These are phyloP conservation scores for Leucocoprinus birnbaumii DNA, from an alignment of 768 basidiomycete genomes.

Conservation along the genomic window DNA sequence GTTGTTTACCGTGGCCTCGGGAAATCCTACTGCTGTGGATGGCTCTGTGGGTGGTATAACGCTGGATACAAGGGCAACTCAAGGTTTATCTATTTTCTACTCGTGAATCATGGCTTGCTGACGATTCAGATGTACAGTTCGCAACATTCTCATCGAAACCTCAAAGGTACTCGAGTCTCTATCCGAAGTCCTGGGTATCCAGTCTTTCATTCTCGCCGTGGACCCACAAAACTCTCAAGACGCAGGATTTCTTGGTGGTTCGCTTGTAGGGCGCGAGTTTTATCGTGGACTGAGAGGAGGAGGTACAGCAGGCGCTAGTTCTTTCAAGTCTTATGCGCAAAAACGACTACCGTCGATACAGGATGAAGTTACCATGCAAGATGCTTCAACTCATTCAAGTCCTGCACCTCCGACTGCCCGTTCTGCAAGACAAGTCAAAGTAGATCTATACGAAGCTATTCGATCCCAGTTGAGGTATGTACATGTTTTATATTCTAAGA, in stretches of 20 bases:
- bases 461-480: slow-evolving; percentile 53
- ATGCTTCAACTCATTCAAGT: slow-evolving; percentile 10
- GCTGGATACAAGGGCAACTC: neutral
- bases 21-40: too few species aligned
- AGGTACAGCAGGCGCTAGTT: slow-evolving; percentile 52
- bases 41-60: neutral
- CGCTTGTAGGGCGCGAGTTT: slow-evolving; percentile 57
- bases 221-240: slow-evolving; percentile 46
- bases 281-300: slow-evolving; percentile 62
- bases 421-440: slow-evolving; percentile 37
- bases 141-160: slow-evolving; percentile 41
- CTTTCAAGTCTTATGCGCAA: slow-evolving; percentile 48
- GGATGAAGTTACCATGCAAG: neutral
- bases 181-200: slow-evolving; percentile 43
- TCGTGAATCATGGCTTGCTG: neutral
- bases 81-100: neutral
- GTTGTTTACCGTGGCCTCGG: slow-evolving; percentile 35
- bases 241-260: slow-evolving; percentile 63
- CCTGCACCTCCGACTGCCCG: slow-evolving; percentile 16
- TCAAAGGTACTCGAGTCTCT: slow-evolving; percentile 57
- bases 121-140: slow-evolving; percentile 29
- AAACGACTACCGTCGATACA: slow-evolving; percentile 19
- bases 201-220: slow-evolving; percentile 63
- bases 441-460: slow-evolving; percentile 52
- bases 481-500: slow-evolving; percentile 6